Evolutionary conservation across 805 yeast genomes (phyloP).

Genomic region (Wickerhamomyces strasburgensis): DNA sequence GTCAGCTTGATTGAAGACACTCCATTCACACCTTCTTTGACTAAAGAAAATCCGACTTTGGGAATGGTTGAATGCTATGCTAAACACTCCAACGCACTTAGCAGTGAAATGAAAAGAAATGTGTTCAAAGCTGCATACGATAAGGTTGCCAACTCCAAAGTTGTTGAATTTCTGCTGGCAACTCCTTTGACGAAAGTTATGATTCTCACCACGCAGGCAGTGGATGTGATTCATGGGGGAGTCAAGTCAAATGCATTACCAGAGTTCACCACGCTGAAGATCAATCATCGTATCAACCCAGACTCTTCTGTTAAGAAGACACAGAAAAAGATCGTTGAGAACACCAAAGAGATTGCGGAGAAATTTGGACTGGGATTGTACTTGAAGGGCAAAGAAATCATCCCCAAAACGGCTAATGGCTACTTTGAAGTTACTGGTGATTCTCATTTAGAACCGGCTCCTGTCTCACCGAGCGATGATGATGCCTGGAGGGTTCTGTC

Average conservation of each 20-base stretch:
- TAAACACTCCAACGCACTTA: slow-evolving; percentile 31
- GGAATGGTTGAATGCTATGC: slow-evolving; percentile 58
- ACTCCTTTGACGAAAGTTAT: slow-evolving; percentile 11
- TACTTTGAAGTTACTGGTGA: slow-evolving; percentile 23
- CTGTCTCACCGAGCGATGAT: slow-evolving; percentile 13
- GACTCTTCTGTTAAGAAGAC: slow-evolving; percentile 42
- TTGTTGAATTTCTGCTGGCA: slow-evolving; percentile 23
- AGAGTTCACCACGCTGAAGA: slow-evolving; percentile 41
- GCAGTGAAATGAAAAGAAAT: slow-evolving; percentile 22
- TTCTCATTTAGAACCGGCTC: slow-evolving; percentile 15
- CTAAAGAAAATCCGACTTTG: slow-evolving; percentile 50
- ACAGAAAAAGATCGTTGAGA: slow-evolving; percentile 25
- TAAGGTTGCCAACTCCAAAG: slow-evolving; percentile 32
- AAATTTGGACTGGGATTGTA: slow-evolving; percentile 20
- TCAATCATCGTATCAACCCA: slow-evolving; percentile 62
- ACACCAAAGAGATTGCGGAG: slow-evolving; percentile 16
- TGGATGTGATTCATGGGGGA: slow-evolving; percentile 53
- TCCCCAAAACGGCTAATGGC: slow-evolving; percentile 24
- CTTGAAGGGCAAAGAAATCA: slow-evolving; percentile 11
- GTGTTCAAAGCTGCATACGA: slow-evolving; percentile 34
- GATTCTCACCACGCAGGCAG: slow-evolving; percentile 22
- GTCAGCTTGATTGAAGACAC: slow-evolving; percentile 48
- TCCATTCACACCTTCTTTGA: slow-evolving; percentile 44
- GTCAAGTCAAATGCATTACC: slow-evolving; percentile 75
- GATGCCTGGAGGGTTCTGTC: slow-evolving; percentile 19